phyloP scores from a whole-genome alignment of 1,284 basidiomycete species.

The Papiliotrema laurentii region DNA sequence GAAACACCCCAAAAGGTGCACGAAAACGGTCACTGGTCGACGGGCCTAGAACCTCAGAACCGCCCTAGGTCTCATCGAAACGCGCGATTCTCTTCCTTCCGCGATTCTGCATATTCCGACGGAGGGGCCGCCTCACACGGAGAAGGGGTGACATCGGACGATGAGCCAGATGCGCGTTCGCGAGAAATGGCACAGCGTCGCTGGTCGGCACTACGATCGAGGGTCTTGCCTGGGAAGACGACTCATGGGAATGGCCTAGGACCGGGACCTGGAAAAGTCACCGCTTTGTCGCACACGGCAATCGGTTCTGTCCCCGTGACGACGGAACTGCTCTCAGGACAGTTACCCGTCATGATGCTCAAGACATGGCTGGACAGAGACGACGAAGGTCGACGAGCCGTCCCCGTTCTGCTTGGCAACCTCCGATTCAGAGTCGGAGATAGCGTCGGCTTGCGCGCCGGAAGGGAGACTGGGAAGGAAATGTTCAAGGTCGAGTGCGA shows the following conservation, averaged over 20 bases:
- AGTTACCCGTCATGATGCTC: slow-evolving; percentile 75
- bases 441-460: slow-evolving; percentile 33
- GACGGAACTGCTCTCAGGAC: slow-evolving; percentile 76
- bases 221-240: slow-evolving; percentile 24
- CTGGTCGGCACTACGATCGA: slow-evolving; percentile 31
- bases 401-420: slow-evolving; percentile 70
- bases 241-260: slow-evolving; percentile 9
- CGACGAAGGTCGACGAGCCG: slow-evolving; percentile 74
- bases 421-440: slow-evolving; percentile 46
- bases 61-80: neutral
- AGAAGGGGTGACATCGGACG: neutral
- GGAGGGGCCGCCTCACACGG: neutral
- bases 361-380: slow-evolving; percentile 89
- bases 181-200: slow-evolving; percentile 23
- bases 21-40: slow-evolving; percentile 7
- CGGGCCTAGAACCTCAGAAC: neutral
- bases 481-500: slow-evolving; percentile 62
- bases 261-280: slow-evolving; percentile 23
- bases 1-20: slow-evolving; percentile 9
- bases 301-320: slow-evolving; percentile 64
- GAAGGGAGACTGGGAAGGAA: slow-evolving; percentile 38
- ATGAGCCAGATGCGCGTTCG: slow-evolving; percentile 3
- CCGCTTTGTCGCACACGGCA: slow-evolving; percentile 27
- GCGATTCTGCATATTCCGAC: slow-evolving; percentile 18
- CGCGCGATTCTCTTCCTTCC: slow-evolving; percentile 6